Base-by-base conservation (phyloP, 768 basidiomycete genomes). In the Collybiopsis luxurians region DNA sequence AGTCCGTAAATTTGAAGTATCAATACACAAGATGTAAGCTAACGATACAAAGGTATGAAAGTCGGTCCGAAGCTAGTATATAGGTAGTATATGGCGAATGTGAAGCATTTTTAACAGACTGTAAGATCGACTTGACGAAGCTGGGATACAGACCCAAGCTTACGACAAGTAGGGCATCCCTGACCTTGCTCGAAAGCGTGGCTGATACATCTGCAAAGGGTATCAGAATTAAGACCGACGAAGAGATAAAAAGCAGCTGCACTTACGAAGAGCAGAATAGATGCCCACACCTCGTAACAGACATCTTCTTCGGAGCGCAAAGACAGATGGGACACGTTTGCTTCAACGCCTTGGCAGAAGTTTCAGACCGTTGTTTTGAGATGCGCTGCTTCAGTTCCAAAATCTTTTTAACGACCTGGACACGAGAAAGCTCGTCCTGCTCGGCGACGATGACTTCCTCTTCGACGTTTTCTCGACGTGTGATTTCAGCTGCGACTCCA, bases 181-280 rank as follows among this genome's bases (percentile, higher is more conserved):
- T 46, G 44, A 2, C 44, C 45, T 36, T 38, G 40, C 24, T 55
- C 54, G 36, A 55, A 55, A 7, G 45, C 30, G n/a, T 47, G 36
- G 24, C 21, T 15, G 27, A 55, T 55, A 55, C 45, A 55, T 46
- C 31, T 47, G 3, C 17, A 6, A 3, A n/a, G 23, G 45, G 17
- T 9, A 49, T 24, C 15, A 19, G 28, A 19, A 28, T 24, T 28
- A n/a, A 45, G 15, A 9, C 19, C 11, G 13, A 11, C 15, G 19
- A 21, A 17, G 9, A 5, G 44, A 36, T 15, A 17, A 17, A 3
- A 10, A 24, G 3, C 27, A 23, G n/a, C 12, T n/a, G 2, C 2
- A 67, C 71, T 60, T 53, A 72, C 72, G 63, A 24, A n/a, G 63
- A 58, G 59, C 72, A 72, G 58, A 72, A 73, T 48, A 70, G 27